Evolutionary conservation across 495 filamentous ascomycete genomes (phyloP).

Genomic region (Hypoxylon trugodes): DNA sequence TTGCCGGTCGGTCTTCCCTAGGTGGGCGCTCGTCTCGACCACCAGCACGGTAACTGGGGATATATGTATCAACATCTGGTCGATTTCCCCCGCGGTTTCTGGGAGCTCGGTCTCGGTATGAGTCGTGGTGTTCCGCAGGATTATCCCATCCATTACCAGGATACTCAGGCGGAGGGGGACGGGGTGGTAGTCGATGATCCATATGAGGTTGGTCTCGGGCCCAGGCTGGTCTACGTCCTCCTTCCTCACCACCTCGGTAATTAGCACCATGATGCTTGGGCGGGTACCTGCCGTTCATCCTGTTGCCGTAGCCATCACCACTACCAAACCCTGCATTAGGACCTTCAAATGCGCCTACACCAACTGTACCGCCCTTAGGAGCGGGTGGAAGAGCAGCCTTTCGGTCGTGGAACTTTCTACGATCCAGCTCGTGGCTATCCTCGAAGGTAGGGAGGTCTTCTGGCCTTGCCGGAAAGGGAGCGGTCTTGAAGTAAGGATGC

Average conservation of each 20-base stretch:
- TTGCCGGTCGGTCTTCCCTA: conserved; percentile 44
- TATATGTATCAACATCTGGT: conserved; percentile 66
- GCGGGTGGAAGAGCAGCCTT: conserved; percentile 83
- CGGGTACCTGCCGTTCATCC: conserved; percentile 52
- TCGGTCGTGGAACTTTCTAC: conserved; percentile 83
- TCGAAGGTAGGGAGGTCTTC: conserved; percentile 87
- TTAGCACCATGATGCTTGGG: conserved; percentile 42
- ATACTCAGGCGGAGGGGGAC: conserved; percentile 54
- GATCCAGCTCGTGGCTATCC: conserved; percentile 95
- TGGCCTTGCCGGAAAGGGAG: conserved; percentile 80
- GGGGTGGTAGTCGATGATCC: conserved; percentile 55
- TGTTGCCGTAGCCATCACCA: conserved; percentile 56
- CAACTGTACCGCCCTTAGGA: conserved; percentile 87
- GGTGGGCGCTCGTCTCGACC: conserved; percentile 46
- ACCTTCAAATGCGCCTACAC: conserved; percentile 72
- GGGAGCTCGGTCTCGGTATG: conserved; percentile 45
- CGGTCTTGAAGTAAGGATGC: conserved; percentile 86
- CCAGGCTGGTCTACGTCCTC: conserved; percentile 55
- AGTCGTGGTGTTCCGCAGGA: conserved; percentile 49
- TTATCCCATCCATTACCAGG: conserved; percentile 49
- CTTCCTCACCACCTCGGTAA: conserved; percentile 52
- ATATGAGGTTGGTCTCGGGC: conserved; percentile 47
- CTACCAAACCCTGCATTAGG: conserved; percentile 56
- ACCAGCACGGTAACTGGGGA: conserved; percentile 60
- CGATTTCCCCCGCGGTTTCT: conserved; percentile 47